phyloP scores from a whole-genome alignment of 176 grass and related monocot species.

The Leersia perrieri region DNA sequence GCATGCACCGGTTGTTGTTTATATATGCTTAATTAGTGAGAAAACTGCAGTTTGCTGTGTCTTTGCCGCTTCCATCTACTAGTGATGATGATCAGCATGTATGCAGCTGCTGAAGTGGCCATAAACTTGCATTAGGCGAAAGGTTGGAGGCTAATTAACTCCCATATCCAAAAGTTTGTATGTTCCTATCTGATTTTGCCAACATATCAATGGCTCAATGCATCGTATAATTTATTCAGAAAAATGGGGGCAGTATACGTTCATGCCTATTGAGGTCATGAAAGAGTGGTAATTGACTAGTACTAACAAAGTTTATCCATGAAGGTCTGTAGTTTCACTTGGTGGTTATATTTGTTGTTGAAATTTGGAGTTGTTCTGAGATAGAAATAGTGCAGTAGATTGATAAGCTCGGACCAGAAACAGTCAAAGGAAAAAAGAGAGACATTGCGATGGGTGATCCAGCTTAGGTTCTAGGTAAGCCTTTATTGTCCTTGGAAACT shows the following conservation, averaged over 20 bases:
- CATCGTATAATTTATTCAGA: background rate
- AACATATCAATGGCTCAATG: background rate
- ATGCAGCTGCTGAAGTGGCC: slow-evolving; percentile 10
- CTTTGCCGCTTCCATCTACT: slow-evolving; percentile 23
- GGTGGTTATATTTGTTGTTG: background rate
- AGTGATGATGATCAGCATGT: background rate
- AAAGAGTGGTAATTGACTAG: background rate
- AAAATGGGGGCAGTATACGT: background rate
- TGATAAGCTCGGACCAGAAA: background rate
- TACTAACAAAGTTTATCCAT: background rate
- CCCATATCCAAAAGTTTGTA: background rate
- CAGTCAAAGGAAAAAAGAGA: background rate
- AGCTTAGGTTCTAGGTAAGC: too few relatives aligned
- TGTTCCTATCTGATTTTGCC: background rate
- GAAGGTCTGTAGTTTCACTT: background rate
- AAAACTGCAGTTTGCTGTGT: slow-evolving; percentile 5
- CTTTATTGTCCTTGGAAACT: too few relatives aligned
- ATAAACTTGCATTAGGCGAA: slow-evolving; percentile 26
- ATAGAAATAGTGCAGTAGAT: background rate
- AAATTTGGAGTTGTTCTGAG: background rate
- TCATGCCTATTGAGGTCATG: background rate
- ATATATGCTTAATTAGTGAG: background rate
- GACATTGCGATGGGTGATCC: too few relatives aligned
- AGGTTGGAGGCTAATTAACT: slow-evolving; percentile 33
- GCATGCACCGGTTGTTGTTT: background rate